A percentile compares a stretch with the other conserved stretches of the same genome.
phyloP scores from a whole-genome alignment of 805 yeast species.

The Kluyveromyces aestuarii region DNA sequence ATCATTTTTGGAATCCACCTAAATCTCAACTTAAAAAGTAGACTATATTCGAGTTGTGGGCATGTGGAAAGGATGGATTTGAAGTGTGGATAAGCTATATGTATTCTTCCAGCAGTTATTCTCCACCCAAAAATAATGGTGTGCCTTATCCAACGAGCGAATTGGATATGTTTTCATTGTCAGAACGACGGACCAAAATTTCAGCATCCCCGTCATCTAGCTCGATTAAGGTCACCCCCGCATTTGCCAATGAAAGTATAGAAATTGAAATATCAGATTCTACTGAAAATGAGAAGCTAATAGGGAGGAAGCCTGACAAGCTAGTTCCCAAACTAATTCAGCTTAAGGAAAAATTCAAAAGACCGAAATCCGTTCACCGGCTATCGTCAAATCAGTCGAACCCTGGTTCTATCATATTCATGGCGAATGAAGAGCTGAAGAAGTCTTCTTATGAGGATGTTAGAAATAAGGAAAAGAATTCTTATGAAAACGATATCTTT shows the following conservation, averaged over 20 bases:
- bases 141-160: constrained; percentile 7
- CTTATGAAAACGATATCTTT: not conserved
- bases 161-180: constrained; percentile 3
- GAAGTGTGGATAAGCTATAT: no score
- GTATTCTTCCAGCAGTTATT: no score
- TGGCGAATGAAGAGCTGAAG: not conserved
- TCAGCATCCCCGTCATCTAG: not conserved
- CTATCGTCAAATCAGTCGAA: not conserved
- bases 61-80: no score
- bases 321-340: not conserved
- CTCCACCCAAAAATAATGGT: no score
- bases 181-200: not conserved
- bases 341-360: not conserved
- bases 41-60: not conserved
- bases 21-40: not conserved
- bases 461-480: not conserved
- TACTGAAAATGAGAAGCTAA: not conserved
- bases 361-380: not conserved
- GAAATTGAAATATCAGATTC: not conserved
- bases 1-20: not conserved
- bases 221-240: not conserved
- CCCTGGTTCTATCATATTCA: not conserved
- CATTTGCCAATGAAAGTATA: not conserved
- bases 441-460: not conserved
- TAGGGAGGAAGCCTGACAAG: not conserved